Evolutionary conservation across 75 land plant genomes (phyloP), one percentile per base, ranked within the genome.

Genomic region (Sequoia sempervirens): DNA sequence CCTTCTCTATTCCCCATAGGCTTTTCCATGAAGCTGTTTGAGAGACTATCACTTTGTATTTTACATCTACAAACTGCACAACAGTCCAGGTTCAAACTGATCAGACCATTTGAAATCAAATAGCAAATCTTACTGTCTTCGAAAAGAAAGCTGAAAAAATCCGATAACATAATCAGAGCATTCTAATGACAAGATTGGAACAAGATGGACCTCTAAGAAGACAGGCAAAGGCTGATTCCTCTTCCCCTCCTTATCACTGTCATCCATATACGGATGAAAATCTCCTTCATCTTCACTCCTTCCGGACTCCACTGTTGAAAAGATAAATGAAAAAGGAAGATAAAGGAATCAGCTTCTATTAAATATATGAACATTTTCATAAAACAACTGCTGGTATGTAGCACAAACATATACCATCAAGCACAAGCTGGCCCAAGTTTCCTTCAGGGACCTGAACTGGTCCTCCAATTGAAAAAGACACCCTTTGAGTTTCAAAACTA

Each of bases 361-460:
- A 26, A 10, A 78, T 43, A 13, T 45, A 23, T 78, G 30, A 26
- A 26, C 13, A 78, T 43, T 43, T 78, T 11, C 7, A 45, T 45
- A 45, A 41, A 78, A 78, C 80, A 78, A 78, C 45, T 41, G 43
- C 38, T 78, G 47, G 13, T 26, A 43, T 78, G 30, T 40, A 41
- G 12, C 32, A 78, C n/a, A 78, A 41, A 38, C 47, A 41, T 78
- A 12, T 78, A 78, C 80, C 80, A 43, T 78, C 80, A 78, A 10
- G n/a, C 4, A 10, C 47, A 78, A 43, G 36, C 73, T 70, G 50
- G 50, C 13, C 10, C 50, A 43, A 11, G 28, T 78, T 78, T 78
- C 80, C 80, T 78, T 43, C 47, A 78, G 80, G 80, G 47, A 78
- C 80, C 47, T 43, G 80, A 78, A 36, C 80, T 41, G 80, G 80